Percentiles rank a stretch among this genome's conserved stretches.
phyloP scores from a whole-genome alignment of 495 filamentous ascomycete genomes.

The Podospora sp. region DNA sequence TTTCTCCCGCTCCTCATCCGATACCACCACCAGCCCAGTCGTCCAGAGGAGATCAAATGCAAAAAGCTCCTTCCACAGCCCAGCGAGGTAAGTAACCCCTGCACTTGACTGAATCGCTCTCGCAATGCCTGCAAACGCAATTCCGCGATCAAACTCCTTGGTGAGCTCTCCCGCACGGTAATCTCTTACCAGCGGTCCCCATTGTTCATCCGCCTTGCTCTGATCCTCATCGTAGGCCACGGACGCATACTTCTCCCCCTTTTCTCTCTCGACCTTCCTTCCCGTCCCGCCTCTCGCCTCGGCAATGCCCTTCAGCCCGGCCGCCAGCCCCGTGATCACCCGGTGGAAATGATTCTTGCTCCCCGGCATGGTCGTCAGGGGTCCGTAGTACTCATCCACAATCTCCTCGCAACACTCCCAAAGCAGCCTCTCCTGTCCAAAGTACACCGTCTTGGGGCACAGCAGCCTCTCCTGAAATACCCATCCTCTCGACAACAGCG shows the following conservation, averaged over 20 bases:
- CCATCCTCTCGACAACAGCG: conserved; percentile 22
- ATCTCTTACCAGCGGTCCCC: conserved; percentile 8
- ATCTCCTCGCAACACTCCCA: conserved; percentile 24
- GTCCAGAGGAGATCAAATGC: conserved; percentile 19
- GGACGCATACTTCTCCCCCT: not conserved
- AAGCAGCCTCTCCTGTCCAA: conserved; percentile 16
- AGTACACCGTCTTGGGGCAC: conserved; percentile 20
- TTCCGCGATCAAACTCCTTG: conserved; percentile 25
- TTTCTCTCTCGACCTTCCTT: not conserved
- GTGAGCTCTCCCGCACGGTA: conserved; percentile 16
- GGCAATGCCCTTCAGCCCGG: not conserved
- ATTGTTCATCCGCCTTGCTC: conserved; percentile 6
- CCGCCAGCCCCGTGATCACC: conserved; percentile 14
- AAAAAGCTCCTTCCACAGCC: conserved; percentile 24
- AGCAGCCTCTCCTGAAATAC: conserved; percentile 25
- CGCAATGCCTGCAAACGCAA: conserved; percentile 31
- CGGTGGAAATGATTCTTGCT: conserved; percentile 14
- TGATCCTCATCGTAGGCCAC: not conserved
- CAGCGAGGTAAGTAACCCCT: conserved; percentile 27
- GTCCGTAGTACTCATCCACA: conserved; percentile 16
- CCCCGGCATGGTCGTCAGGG: conserved; percentile 13
- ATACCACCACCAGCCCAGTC: not conserved
- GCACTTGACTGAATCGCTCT: conserved; percentile 18
- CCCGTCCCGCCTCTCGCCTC: not conserved
- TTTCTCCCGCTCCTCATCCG: not conserved